phyloP scores from a whole-genome alignment of 2,329 filamentous ascomycete genomes.

The Fusarium avenaceum region DNA sequence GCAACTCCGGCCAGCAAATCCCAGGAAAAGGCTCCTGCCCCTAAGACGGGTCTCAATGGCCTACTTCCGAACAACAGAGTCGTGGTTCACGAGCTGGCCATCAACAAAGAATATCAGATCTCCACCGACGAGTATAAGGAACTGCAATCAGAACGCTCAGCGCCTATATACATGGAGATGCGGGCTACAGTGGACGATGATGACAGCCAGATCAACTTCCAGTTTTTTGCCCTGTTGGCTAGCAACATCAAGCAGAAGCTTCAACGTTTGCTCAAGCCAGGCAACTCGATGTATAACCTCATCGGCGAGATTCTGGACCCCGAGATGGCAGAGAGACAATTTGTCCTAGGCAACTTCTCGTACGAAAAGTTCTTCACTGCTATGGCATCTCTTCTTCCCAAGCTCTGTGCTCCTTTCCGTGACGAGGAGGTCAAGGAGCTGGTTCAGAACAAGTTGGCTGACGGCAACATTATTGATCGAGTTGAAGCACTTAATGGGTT shows the following conservation, averaged over 20 bases:
- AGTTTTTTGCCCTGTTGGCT: slow-evolving; percentile 78
- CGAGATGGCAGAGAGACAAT: slow-evolving; percentile 77
- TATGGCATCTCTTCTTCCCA: slow-evolving; percentile 80
- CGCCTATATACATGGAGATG: slow-evolving; percentile 68
- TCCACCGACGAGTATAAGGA: slow-evolving; percentile 71
- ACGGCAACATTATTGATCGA: slow-evolving; percentile 78
- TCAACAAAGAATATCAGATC: slow-evolving; percentile 83
- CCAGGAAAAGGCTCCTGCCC: slow-evolving; percentile 54
- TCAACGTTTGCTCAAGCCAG: slow-evolving; percentile 76
- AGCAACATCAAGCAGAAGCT: slow-evolving; percentile 79
- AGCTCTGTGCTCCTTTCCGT: slow-evolving; percentile 84
- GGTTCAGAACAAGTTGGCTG: slow-evolving; percentile 70
- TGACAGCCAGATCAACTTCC: slow-evolving; percentile 73
- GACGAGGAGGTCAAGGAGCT: slow-evolving; percentile 80
- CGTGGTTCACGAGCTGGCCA: slow-evolving; percentile 82
- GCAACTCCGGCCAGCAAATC: slow-evolving; percentile 61
- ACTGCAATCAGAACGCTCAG: slow-evolving; percentile 65
- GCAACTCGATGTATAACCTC: slow-evolving; percentile 79
- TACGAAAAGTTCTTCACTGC: slow-evolving; percentile 85
- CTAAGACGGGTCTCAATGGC: slow-evolving; percentile 61
- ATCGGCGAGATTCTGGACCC: slow-evolving; percentile 82
- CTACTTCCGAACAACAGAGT: slow-evolving; percentile 80
- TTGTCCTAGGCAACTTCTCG: slow-evolving; percentile 79
- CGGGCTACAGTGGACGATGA: slow-evolving; percentile 75
- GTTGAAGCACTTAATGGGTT: slow-evolving; percentile 81